A percentile compares a stretch with the other conserved stretches of the same genome.
Evolutionary conservation across 768 basidiomycete species (phyloP).

Genomic region (Hebeloma cylindrosporum): DNA sequence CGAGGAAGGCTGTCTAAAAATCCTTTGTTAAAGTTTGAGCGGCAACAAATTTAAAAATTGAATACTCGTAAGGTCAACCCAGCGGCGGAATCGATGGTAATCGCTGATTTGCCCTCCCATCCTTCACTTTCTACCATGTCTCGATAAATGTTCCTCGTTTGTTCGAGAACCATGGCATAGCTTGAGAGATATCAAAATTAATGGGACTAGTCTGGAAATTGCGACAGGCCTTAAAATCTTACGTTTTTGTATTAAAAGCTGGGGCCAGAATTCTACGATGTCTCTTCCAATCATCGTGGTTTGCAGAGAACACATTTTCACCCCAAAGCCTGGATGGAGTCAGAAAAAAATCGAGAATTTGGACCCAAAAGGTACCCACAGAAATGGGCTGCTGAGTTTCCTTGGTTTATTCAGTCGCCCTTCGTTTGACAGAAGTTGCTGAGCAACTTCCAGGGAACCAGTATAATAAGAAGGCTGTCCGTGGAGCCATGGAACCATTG

Average conservation of each 20-base stretch:
- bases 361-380: constrained; percentile 2
- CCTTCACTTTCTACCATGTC: constrained; percentile 8
- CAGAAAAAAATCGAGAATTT: background rate
- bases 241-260: constrained; percentile 11
- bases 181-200: too few species aligned
- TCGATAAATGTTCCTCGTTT: constrained; percentile 5
- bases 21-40: too few species aligned
- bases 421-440: constrained; percentile 23
- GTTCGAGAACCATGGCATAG: constrained; percentile 7
- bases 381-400: background rate
- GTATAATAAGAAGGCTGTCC: constrained; percentile 20
- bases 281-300: constrained; percentile 10
- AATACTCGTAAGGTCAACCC: constrained; percentile 4
- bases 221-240: background rate
- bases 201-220: background rate
- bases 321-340: constrained; percentile 11
- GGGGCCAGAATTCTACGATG: constrained; percentile 12
- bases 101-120: background rate
- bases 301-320: constrained; percentile 9
- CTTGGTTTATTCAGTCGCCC: constrained; percentile 16
- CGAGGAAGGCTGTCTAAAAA: constrained; percentile 21
- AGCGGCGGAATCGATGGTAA: background rate
- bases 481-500: constrained; percentile 22
- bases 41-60: background rate
- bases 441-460: constrained; percentile 24